phyloP scores from a whole-genome alignment of 164 flowering plant genomes.

The Echeveria elegans region DNA sequence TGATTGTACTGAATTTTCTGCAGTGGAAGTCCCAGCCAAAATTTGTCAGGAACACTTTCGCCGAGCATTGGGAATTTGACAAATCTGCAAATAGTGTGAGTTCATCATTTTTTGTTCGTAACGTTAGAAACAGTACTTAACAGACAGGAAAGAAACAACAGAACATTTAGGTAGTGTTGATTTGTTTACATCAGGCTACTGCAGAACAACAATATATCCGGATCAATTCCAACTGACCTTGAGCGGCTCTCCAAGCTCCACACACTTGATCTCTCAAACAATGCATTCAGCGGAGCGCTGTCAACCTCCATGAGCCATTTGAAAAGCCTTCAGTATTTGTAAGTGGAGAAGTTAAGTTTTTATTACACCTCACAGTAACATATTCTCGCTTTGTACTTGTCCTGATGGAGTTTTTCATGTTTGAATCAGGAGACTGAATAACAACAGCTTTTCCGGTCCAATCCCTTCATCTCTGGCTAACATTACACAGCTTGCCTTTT shows the following conservation, averaged over 20 bases:
- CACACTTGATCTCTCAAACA: constrained; percentile 79
- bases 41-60: constrained; percentile 68
- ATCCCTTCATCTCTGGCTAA: constrained; percentile 61
- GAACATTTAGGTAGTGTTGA: neutral
- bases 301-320: constrained; percentile 51
- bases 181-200: constrained; percentile 44
- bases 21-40: constrained; percentile 89
- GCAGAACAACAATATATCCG: constrained; percentile 78
- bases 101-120: constrained; percentile 6
- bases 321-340: constrained; percentile 66
- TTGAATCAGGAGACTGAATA: constrained; percentile 73
- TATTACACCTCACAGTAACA: constrained; percentile 5
- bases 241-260: constrained; percentile 64
- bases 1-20: constrained; percentile 9
- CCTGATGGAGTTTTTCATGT: constrained; percentile 15
- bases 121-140: no score
- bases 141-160: no score
- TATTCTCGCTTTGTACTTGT: neutral
- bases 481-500: constrained; percentile 69
- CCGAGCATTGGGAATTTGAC: constrained; percentile 86
- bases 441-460: constrained; percentile 73
- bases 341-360: constrained; percentile 18
- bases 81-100: constrained; percentile 82
- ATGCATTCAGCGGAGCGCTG: constrained; percentile 49
- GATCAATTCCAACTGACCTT: constrained; percentile 63